These are phyloP conservation scores for Blastomyces emzantsi DNA, from an alignment of 2,329 filamentous ascomycete species.

Conservation along the genomic window DNA sequence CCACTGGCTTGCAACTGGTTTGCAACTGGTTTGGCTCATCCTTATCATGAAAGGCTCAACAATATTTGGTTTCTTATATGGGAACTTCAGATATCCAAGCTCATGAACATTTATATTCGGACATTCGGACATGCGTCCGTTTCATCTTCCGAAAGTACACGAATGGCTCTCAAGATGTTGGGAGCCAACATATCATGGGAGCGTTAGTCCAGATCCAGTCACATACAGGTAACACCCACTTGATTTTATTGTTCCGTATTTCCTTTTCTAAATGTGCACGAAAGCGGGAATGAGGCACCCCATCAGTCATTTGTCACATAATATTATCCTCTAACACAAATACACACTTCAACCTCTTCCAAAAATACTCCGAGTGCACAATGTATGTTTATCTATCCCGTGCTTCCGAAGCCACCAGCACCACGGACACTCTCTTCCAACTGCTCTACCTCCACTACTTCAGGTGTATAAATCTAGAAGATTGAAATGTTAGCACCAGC, in stretches of 20 bases:
- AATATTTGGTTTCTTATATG: background rate
- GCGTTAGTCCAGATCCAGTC: background rate
- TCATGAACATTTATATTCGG: background rate
- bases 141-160: background rate
- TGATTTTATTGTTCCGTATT: background rate
- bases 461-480: slow-evolving; percentile 71
- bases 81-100: background rate
- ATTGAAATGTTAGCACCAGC: slow-evolving; percentile 8
- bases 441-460: slow-evolving; percentile 79
- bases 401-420: slow-evolving; percentile 85
- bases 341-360: background rate
- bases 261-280: background rate
- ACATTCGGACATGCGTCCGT: background rate
- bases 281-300: background rate
- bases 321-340: background rate
- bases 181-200: background rate
- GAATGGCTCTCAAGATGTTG: background rate
- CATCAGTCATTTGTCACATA: slow-evolving; percentile 3
- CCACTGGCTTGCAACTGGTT: background rate
- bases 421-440: slow-evolving; percentile 86
- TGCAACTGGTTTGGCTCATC: background rate
- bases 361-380: background rate
- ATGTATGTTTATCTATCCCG: slow-evolving; percentile 43
- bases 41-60: background rate
- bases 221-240: background rate